Evolutionary conservation across 106 monocot species (phyloP), one percentile per base, ranked within the genome.

Genomic region (Dioscorea alata): DNA sequence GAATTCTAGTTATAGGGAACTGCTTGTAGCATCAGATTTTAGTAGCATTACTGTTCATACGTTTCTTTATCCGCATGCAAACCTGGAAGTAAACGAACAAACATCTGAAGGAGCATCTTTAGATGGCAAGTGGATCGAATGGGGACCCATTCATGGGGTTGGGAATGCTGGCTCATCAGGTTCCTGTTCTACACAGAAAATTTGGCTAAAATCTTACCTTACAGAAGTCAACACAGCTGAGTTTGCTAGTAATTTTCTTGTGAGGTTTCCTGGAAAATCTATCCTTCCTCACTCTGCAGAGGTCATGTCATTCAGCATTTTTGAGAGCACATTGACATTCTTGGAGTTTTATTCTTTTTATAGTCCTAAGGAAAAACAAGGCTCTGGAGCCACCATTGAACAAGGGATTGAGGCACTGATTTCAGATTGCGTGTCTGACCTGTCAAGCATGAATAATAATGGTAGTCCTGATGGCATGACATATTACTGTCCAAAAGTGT

Each of bases 291-390:
- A 57, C 72, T 81, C 69, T 65, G 86, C 83, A 49, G 77, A 82
- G 34, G 87, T 89, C 73, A 63, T 90, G 51, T 92, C 92, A 48
- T 97, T 92, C 67, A 83, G 77, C 62, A 82, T 97, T 63, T 81
- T 69, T 73, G 63, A 73, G 60, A 67, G 48, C 23, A 79, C 75
- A 68, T 59, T 82, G 50, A 81, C 25, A 21, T 88, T 88, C 57
- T 74, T 91, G 69, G 75, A 84, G 4, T 79, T 69, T 33, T 31
- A 32, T 75, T 52, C 63, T 66, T 25, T n/a, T 33, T 42, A 51
- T 34, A 49, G 20, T 66, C 33, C 12, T 4, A 28, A 69, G 63
- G 59, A 49, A 23, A 57, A 68, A 50, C 52, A 28, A 25, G 66
- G 33, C 52, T 35, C n/a, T 69, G 73, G 51, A 68, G 61, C 23